Base-by-base conservation (phyloP, 257 asterid species). In the Solanum bulbocastanum region DNA sequence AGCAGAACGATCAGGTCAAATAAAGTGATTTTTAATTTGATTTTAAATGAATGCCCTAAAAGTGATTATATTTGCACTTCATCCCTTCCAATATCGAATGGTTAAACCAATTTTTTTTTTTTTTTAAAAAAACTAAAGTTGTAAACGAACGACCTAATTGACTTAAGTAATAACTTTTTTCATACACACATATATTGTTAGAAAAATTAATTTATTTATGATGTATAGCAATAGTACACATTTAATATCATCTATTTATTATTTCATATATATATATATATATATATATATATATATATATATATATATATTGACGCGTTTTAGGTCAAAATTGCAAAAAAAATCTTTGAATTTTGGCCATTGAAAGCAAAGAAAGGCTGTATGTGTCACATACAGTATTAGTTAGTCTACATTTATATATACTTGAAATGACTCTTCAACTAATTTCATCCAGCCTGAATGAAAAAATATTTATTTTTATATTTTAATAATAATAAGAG, bases 361-460 rank as follows among this genome's bases (percentile, higher is more conserved):
- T 84, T 84, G 75, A 42, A 84, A 36, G 79, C 37, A 84, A 84
- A 44, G 78, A 58, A 84, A 84, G 65, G 87, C 14, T 84, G 36
- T 42, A n/a, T 42, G 10, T 27, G 37, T 79, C 39, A 79, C 79
- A 36, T 37, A 62, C 11, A 10, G n/a, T 27, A 36, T 44, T 42
- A 2, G 65, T 42, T 44, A 25, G 25, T 25, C 25, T 79, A 79
- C 15, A 79, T 69, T 27, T 69, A 30, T 79, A 40, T 40, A 79
- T 79, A 44, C 78, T 84, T 84, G 87, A 84, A n/a, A 62, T 84
- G 87, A 65, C 87, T 30, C 87, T 65, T 84, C 87, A 84, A 84
- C 87, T 65, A 84, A 84, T 84, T 60, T 35, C 37, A 68, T 60
- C 10, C 23, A 83, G 12, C 11, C 11, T 23, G 12, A 78, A 74